Percentiles rank a stretch among this genome's conserved stretches.
Conservation (phyloP, 495 filamentous ascomycete species). For the Xylaria palmicola region DNA sequence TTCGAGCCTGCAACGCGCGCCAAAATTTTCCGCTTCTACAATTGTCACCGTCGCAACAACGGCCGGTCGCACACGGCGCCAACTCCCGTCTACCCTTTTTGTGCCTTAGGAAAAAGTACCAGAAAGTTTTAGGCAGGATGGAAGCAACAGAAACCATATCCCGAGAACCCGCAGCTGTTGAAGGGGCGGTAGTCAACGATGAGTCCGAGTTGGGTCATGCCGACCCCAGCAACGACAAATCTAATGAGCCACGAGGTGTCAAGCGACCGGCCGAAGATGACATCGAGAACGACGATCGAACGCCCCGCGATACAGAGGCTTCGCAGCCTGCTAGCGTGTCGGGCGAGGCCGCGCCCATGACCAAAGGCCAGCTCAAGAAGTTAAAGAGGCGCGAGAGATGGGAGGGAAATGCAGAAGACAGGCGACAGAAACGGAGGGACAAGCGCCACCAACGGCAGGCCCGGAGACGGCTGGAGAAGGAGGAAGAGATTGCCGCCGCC, state of each 20-base stretch:
- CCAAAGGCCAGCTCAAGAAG: slow-evolving; percentile 83
- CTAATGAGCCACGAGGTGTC: background rate
- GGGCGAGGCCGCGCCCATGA: slow-evolving; percentile 45
- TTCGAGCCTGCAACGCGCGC: background rate
- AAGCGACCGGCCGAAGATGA: slow-evolving; percentile 17
- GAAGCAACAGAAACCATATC: background rate
- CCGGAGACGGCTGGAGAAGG: slow-evolving; percentile 46
- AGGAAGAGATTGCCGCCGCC: slow-evolving; percentile 42
- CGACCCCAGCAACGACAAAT: background rate
- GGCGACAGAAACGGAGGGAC: slow-evolving; percentile 69
- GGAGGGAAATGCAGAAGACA: slow-evolving; percentile 65
- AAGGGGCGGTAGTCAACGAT: background rate
- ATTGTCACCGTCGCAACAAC: background rate
- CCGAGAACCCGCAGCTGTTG: background rate
- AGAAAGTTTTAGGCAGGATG: background rate
- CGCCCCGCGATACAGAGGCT: background rate
- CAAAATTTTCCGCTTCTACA: background rate
- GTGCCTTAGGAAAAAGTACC: background rate
- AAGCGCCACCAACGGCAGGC: slow-evolving; percentile 65
- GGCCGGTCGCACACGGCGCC: background rate
- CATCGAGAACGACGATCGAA: slow-evolving; percentile 1
- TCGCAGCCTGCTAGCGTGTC: background rate
- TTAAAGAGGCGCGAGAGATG: slow-evolving; percentile 62
- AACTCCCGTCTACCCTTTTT: background rate
- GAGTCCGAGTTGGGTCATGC: background rate